Evolutionary conservation across 2,329 filamentous ascomycete species (phyloP), one percentile per base, ranked within the genome.

Genomic region (Fusarium coicis): DNA sequence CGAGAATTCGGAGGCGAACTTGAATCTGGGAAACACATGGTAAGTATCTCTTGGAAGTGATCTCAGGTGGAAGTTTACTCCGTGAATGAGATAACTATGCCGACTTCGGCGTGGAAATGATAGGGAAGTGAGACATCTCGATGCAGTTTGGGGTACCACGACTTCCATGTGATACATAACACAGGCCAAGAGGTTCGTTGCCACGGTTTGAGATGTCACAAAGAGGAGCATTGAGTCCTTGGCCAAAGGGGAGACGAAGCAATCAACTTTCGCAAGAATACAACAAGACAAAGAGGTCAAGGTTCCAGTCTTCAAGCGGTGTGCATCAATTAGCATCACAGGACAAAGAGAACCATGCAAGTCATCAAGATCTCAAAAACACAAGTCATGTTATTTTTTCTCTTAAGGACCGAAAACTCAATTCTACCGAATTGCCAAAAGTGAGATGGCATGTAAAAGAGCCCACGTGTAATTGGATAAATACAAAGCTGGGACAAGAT

Each of bases 11-110:
- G 36, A 55, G 53, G 30, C 42, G 62, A 58, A 74, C 50, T 61
- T 64, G 58, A 65, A 60, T 47, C 53, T 53, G 19, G 16, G 26
- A 57, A 65, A 54, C 71, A 74, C 71, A 74, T 74, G 71, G 42
- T 50, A 60, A 36, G 44, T 54, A 46, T 36, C 23, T 49, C 23
- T 9, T 49, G 28, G 34, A 60, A 40, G 16, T 18, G 44, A 53
- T 39, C n/a, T 39, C n/a, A 42, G 54, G 12, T 55, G 52, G 23
- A 46, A 40, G 43, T 52, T 47, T 34, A 26, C 46, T 44, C n/a
- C 43, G 23, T 37, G n/a, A n/a, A 40, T 42, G 49, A 26, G 32
- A 37, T 43, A 36, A 30, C n/a, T 39, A 46, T 50, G 63, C 63
- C 63, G 69, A 72, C 55, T 46, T 71, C 67, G 56, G 68, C 54